A percentile compares a stretch with the other conserved stretches of the same genome.
Evolutionary conservation across 2,329 filamentous ascomycete species (phyloP).

Genomic region (Blumeria graminis): DNA sequence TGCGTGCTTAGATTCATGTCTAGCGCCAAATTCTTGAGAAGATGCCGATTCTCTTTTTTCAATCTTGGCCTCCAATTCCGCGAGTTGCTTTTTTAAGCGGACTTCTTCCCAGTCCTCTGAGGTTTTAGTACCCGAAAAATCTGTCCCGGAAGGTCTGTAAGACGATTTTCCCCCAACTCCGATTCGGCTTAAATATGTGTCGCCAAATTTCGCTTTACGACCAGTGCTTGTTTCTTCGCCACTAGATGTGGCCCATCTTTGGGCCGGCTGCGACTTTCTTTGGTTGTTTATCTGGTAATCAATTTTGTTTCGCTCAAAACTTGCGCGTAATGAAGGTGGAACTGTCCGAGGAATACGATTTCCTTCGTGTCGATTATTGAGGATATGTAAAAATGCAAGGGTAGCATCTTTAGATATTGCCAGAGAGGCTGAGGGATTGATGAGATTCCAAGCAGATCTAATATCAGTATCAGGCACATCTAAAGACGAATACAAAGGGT

Average conservation of each 20-base stretch:
- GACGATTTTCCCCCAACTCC: conserved; percentile 52
- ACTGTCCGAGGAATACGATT: conserved; percentile 82
- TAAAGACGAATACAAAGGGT: conserved; percentile 64
- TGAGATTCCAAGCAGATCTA: conserved; percentile 84
- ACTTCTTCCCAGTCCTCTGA: conserved; percentile 96
- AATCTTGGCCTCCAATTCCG: conserved; percentile 73
- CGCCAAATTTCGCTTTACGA: conserved; percentile 89
- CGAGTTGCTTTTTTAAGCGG: conserved; percentile 72
- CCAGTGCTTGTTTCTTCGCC: conserved; percentile 66
- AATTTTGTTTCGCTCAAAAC: conserved; percentile 88
- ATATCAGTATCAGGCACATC: conserved; percentile 57
- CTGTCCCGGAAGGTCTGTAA: conserved; percentile 65
- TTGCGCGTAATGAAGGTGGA: conserved; percentile 69
- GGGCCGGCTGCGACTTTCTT: conserved; percentile 32
- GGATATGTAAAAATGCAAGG: conserved; percentile 85
- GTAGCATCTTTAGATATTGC: conserved; percentile 87
- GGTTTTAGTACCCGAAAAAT: conserved; percentile 65
- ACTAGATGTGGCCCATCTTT: conserved; percentile 55
- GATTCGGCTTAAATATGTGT: conserved; percentile 80
- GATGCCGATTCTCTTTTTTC: conserved; percentile 55
- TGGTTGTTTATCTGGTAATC: conserved; percentile 80
- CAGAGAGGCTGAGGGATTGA: conserved; percentile 67
- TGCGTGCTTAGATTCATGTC: conserved; percentile 59
- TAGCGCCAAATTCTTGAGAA: conserved; percentile 35
- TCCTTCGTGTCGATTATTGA: conserved; percentile 87